Conservation (phyloP, 192 early-diverging fungal species). For the Rhizophagus prolifer region DNA sequence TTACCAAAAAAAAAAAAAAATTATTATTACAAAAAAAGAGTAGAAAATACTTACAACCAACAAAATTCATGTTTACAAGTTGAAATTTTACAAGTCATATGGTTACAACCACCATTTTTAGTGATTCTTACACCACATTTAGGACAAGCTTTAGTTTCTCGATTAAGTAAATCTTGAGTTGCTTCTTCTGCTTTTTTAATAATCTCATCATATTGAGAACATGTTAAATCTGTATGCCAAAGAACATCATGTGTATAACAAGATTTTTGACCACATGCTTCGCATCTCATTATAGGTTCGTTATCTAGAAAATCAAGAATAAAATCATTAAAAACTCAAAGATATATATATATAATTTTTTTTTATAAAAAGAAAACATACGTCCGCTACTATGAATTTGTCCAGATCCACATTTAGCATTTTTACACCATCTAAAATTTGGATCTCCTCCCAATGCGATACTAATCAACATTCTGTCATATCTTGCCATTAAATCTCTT, state of each 20-base stretch:
- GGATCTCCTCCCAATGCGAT: neutral
- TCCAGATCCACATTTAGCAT: slow-evolving; percentile 12
- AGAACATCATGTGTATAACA: slow-evolving; percentile 21
- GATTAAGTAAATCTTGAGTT: neutral
- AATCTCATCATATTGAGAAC: slow-evolving; percentile 3
- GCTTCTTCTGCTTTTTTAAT: neutral
- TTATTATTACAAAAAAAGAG: too few species aligned
- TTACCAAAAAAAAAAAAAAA: too few species aligned
- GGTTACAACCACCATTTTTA: slow-evolving; percentile 29
- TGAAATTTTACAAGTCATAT: slow-evolving; percentile 18
- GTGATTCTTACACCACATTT: slow-evolving; percentile 23
- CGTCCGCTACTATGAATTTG: slow-evolving; percentile 25
- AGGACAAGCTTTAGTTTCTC: slow-evolving; percentile 23
- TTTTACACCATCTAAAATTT: slow-evolving; percentile 30
- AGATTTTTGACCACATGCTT: neutral
- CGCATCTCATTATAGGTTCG: slow-evolving; percentile 28
- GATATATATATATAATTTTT: neutral
- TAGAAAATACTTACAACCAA: slow-evolving; percentile 14
- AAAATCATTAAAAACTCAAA: neutral
- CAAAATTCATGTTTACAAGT: slow-evolving; percentile 27
- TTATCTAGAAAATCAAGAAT: neutral
- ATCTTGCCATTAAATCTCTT: slow-evolving; percentile 5
- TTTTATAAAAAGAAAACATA: neutral
- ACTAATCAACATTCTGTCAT: neutral
- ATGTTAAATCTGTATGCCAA: neutral